Percentiles rank a stretch among this genome's conserved stretches.
Conservation (phyloP, 257 asterid species). For the Solanum gandarillasii region DNA sequence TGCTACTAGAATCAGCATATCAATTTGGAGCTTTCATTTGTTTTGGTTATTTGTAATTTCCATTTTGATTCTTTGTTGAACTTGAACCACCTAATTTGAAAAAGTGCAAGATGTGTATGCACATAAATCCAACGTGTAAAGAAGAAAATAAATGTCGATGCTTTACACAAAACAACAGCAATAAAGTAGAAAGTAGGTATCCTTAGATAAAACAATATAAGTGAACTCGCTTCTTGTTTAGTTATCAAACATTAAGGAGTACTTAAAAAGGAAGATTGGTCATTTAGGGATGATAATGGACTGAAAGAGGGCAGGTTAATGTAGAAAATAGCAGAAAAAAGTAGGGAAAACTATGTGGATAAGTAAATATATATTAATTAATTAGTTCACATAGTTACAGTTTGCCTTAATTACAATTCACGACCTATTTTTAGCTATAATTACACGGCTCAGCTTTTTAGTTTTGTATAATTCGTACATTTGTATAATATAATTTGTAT, state of each 20-base stretch:
- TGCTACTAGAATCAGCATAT: not conserved
- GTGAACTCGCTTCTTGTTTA: not conserved
- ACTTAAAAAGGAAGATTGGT: not conserved
- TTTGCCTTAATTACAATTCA: accelerated
- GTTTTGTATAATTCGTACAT: too few relatives aligned
- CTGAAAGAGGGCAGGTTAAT: too few relatives aligned
- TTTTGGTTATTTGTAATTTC: not conserved
- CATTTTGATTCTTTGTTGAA: not conserved
- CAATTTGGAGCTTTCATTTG: not conserved
- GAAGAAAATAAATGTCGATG: not conserved
- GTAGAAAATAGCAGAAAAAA: too few relatives aligned
- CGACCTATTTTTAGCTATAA: too few relatives aligned
- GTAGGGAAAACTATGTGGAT: too few relatives aligned
- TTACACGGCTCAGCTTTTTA: too few relatives aligned
- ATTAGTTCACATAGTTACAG: not conserved
- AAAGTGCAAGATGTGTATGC: not conserved
- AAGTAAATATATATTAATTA: too few relatives aligned
- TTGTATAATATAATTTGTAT: too few relatives aligned
- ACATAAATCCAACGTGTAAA: not conserved
- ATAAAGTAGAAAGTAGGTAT: not conserved
- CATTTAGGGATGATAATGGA: not conserved
- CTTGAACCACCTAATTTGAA: not conserved
- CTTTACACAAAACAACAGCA: not conserved
- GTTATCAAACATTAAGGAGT: not conserved
- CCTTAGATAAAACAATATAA: not conserved